A percentile compares a stretch with the other conserved stretches of the same genome.
Conservation (phyloP, 2,329 filamentous ascomycete genomes). For the Drechmeria coniospora region DNA sequence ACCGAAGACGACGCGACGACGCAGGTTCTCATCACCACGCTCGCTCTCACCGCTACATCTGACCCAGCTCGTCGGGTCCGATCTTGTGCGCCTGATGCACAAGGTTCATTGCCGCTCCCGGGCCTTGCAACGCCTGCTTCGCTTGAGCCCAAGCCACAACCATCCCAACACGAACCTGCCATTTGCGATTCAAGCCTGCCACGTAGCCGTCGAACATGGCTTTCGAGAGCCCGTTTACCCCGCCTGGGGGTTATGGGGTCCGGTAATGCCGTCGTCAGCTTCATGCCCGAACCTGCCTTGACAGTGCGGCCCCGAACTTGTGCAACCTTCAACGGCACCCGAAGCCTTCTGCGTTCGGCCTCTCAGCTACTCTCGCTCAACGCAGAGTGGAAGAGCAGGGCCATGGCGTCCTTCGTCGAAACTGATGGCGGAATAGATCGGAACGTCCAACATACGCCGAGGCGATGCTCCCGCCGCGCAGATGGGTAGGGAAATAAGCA, state of each 20-base stretch:
- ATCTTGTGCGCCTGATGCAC: neutral
- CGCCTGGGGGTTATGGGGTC: too few relatives aligned
- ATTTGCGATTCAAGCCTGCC: neutral
- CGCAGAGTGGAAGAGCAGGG: too few relatives aligned
- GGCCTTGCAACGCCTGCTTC: neutral
- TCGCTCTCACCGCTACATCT: conserved; percentile 1
- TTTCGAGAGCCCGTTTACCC: too few relatives aligned
- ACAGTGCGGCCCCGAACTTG: neutral
- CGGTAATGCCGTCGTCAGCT: too few relatives aligned
- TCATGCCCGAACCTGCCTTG: conserved; percentile 1
- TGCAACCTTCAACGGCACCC: neutral
- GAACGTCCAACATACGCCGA: too few relatives aligned
- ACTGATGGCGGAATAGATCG: too few relatives aligned
- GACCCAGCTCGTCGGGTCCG: neutral
- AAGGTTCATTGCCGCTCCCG: neutral
- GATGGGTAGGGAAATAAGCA: too few relatives aligned
- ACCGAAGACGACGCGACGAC: conserved; percentile 1
- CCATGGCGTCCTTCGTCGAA: too few relatives aligned
- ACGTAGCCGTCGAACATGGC: neutral
- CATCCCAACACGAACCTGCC: neutral
- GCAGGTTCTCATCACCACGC: conserved; percentile 3
- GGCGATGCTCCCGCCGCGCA: too few relatives aligned
- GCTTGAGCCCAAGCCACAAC: neutral
- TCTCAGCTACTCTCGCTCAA: too few relatives aligned
- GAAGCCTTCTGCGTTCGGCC: too few relatives aligned